A percentile compares a stretch with the other conserved stretches of the same genome.
These are phyloP conservation scores for Neospora caninum DNA, from an alignment of 169 alveolate genomes.

Conservation along the genomic window DNA sequence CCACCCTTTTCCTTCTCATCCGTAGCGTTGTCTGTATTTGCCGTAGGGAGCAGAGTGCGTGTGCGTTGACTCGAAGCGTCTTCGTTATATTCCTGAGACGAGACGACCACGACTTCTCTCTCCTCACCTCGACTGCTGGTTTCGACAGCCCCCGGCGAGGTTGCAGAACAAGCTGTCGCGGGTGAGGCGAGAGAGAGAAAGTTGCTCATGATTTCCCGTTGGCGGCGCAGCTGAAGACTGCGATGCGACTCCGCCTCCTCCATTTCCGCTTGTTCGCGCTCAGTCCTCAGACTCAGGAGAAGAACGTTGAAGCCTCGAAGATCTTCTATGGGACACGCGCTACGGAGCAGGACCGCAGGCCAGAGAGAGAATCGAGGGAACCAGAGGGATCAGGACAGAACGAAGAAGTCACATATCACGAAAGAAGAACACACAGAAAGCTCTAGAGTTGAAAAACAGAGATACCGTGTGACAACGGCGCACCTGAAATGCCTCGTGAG, in stretches of 20 bases:
- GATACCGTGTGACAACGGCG: no score
- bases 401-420: no score
- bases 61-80: not conserved
- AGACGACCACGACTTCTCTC: not conserved
- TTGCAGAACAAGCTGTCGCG: not conserved
- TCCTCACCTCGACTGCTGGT: not conserved
- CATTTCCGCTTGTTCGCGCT: not conserved
- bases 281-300: not conserved
- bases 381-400: not conserved
- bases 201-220: not conserved
- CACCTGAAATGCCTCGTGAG: no score
- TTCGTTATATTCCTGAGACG: not conserved
- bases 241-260: not conserved
- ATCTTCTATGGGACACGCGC: not conserved
- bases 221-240: not conserved
- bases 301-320: constrained; percentile 21
- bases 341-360: not conserved
- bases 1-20: not conserved
- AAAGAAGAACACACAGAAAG: no score
- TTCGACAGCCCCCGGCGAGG: not conserved
- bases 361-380: not conserved
- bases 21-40: not conserved
- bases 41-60: not conserved
- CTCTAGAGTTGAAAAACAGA: no score
- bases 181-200: not conserved